Conservation (phyloP, 768 basidiomycete species). For the Xanthoconium stramineum region DNA sequence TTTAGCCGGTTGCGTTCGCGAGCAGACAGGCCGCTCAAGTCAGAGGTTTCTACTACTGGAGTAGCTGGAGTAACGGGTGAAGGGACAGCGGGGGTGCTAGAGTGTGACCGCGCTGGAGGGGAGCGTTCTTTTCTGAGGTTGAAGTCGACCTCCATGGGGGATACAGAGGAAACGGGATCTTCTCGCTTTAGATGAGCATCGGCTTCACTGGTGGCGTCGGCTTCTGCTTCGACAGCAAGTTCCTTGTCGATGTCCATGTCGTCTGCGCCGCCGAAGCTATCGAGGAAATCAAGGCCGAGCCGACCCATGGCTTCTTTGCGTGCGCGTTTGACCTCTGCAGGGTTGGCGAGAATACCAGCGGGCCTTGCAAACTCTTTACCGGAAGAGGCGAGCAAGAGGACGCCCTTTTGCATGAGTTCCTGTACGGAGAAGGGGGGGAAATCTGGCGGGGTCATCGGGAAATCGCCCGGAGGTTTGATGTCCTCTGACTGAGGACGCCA, state of each 20-base stretch:
- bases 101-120: constrained; percentile 41
- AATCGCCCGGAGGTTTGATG: constrained; percentile 25
- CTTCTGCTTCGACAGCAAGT: constrained; percentile 55
- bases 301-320: constrained; percentile 87
- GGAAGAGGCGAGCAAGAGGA: constrained; percentile 83
- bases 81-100: constrained; percentile 43
- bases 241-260: constrained; percentile 88
- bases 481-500: constrained; percentile 51
- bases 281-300: constrained; percentile 83
- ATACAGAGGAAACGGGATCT: constrained; percentile 31
- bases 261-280: constrained; percentile 63
- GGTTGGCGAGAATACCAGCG: constrained; percentile 63
- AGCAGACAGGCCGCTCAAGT: constrained; percentile 67
- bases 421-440: constrained; percentile 77
- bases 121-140: constrained; percentile 40
- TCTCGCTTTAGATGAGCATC: constrained; percentile 40
- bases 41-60: constrained; percentile 37
- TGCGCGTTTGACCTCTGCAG: constrained; percentile 81
- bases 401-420: constrained; percentile 72
- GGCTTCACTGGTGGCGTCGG: constrained; percentile 43
- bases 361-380: constrained; percentile 89
- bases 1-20: constrained; percentile 93
- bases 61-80: constrained; percentile 46
- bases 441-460: constrained; percentile 40
- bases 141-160: constrained; percentile 46